These are phyloP conservation scores for Penicillium sp. DNA, from an alignment of 2,329 filamentous ascomycete genomes.

Conservation along the genomic window DNA sequence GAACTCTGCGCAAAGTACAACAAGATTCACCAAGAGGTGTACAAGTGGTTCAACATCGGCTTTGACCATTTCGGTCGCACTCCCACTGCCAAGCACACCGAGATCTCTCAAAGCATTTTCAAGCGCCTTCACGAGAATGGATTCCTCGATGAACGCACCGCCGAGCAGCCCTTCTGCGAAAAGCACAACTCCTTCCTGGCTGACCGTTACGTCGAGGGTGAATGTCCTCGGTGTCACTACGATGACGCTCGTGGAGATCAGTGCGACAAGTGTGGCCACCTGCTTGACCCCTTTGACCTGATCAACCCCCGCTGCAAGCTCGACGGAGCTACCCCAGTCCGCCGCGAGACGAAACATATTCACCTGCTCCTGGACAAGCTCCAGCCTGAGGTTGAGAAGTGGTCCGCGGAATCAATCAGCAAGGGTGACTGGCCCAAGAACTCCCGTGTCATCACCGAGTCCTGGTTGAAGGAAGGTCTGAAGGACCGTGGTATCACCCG, in stretches of 20 bases:
- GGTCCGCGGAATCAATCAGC: slow-evolving; percentile 66
- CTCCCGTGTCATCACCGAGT: slow-evolving; percentile 40
- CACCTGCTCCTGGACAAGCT: slow-evolving; percentile 83
- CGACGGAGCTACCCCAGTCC: slow-evolving; percentile 73
- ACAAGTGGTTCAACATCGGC: slow-evolving; percentile 91
- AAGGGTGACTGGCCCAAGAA: slow-evolving; percentile 54
- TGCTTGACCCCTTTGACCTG: slow-evolving; percentile 67
- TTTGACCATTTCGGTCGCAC: slow-evolving; percentile 96
- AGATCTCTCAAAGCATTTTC: slow-evolving; percentile 91
- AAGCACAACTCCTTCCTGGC: slow-evolving; percentile 60
- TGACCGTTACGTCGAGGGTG: slow-evolving; percentile 60
- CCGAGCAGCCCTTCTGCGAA: slow-evolving; percentile 85
- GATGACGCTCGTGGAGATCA: slow-evolving; percentile 67
- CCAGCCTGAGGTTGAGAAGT: slow-evolving; percentile 68
- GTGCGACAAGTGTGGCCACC: slow-evolving; percentile 67
- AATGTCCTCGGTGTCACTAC: slow-evolving; percentile 50
- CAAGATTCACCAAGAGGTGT: slow-evolving; percentile 80
- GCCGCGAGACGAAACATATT: slow-evolving; percentile 79
- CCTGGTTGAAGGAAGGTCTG: slow-evolving; percentile 64
- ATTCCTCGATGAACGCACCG: slow-evolving; percentile 78
- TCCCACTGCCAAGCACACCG: slow-evolving; percentile 79
- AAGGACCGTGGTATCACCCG: slow-evolving; percentile 83
- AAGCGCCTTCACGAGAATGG: slow-evolving; percentile 79
- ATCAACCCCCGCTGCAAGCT: slow-evolving; percentile 88
- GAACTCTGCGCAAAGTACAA: slow-evolving; percentile 91